Percentiles rank a stretch among this genome's conserved stretches.
Conservation (phyloP, 2,329 filamentous ascomycete species). For the Teratosphaeria zuluensis region DNA sequence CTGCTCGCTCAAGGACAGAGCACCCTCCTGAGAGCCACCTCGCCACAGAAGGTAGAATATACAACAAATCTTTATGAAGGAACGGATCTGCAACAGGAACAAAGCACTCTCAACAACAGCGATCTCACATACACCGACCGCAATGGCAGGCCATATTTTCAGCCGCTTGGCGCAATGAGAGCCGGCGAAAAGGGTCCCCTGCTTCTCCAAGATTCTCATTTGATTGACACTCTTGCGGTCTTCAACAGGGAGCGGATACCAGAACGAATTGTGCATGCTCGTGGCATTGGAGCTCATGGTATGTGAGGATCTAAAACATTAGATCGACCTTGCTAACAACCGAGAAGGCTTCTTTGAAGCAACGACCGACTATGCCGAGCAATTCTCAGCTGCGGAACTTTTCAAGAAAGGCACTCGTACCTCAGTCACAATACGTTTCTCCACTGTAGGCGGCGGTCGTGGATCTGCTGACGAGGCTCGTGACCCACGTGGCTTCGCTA, state of each 20-base stretch:
- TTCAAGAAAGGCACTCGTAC: constrained; percentile 60
- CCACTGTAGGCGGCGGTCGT: constrained; percentile 54
- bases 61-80: constrained; percentile 19
- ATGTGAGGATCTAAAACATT: background rate
- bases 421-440: constrained; percentile 63
- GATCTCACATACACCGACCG: constrained; percentile 21
- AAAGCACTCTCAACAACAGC: constrained; percentile 19
- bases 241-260: constrained; percentile 67
- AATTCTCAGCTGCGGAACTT: constrained; percentile 41
- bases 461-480: constrained; percentile 40
- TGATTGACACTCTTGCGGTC: constrained; percentile 51
- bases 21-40: background rate
- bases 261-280: constrained; percentile 57
- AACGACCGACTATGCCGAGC: constrained; percentile 31
- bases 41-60: constrained; percentile 3
- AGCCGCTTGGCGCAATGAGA: constrained; percentile 29
- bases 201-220: constrained; percentile 53
- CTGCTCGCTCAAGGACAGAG: background rate
- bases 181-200: constrained; percentile 48
- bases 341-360: constrained; percentile 41
- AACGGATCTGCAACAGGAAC: constrained; percentile 16
- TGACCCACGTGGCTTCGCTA: constrained; percentile 40
- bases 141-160: constrained; percentile 21
- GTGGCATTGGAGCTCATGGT: constrained; percentile 47
- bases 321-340: background rate